Base-by-base conservation (phyloP, 768 basidiomycete genomes). In the Rubroboletus satanas region DNA sequence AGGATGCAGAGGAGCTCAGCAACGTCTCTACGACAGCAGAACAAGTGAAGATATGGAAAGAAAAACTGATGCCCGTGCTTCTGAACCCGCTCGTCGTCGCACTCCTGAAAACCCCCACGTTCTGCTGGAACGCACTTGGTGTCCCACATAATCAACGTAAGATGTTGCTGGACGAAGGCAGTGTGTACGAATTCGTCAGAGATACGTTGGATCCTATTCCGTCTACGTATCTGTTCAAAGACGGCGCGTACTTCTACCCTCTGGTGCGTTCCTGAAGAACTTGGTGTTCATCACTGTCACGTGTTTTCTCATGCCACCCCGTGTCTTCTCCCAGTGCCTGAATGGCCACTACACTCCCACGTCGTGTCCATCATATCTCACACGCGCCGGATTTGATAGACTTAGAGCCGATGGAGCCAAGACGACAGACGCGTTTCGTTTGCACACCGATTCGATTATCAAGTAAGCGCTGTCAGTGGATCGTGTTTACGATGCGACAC, bases 71-170 rank as follows among this genome's bases (percentile, higher is more conserved):
- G 50, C 87, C 84, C 0, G 80, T 88, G 42, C 68, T 90, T 11
- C 65, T 89, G 37, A 81, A 83, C 64, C 74, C 77, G 21, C 54
- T 83, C 23, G 81, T 88, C 47, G 76, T 83, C 45, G 76, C 77
- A 9, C 57, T 74, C 17, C 70, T 87, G 51, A 69, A 76, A 51
- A 74, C 71, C 9, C 77, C 76, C 28, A 49, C 66, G 15, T 73
- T 85, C 57, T 85, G 83, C 58, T 91, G 89, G 89, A 87, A 88
- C 62, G 87, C 88, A 0, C 71, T 90, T 23, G 89, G 88, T 15
- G 89, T 91, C 5, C 88, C 89, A 4, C 71, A 77, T 58, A 85
- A 86, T 62, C 86, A 89, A 71, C 76, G 84, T 56, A 73, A 74
- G 53, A 83, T 84, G 77, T 70, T 87, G 50, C 61, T 85, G 26